A percentile compares a stretch with the other conserved stretches of the same genome.
Conservation (phyloP, 73 alveolate species). For the Tetrahymena thermophila region DNA sequence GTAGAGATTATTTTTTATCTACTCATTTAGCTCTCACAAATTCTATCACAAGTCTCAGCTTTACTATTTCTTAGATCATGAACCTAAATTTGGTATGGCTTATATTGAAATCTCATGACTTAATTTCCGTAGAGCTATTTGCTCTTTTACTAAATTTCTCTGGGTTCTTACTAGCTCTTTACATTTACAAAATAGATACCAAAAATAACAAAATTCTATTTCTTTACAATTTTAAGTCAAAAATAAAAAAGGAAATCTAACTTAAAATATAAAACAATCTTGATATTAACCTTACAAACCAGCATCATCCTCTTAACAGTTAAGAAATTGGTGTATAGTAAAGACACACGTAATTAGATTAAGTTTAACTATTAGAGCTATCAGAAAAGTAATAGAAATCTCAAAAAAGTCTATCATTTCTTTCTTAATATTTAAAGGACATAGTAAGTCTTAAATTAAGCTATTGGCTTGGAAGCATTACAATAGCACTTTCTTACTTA, state of each 20-base stretch:
- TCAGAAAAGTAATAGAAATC: background rate
- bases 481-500: background rate
- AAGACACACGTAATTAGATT: background rate
- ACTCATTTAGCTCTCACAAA: background rate
- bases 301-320: background rate
- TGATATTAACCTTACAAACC: too few species aligned
- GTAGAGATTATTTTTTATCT: background rate
- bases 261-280: too few species aligned
- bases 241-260: background rate
- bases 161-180: background rate
- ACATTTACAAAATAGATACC: background rate
- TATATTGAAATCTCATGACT: background rate
- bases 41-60: background rate
- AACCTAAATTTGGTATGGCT: background rate
- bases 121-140: background rate
- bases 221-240: background rate
- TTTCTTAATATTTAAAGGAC: background rate
- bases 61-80: background rate
- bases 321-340: background rate
- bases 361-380: background rate
- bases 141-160: background rate
- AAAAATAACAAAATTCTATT: background rate
- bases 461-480: background rate
- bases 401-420: background rate
- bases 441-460: background rate